Evolutionary conservation across 257 asterid species (phyloP), one percentile per base, ranked within the genome.

Genomic region (Jaltomata sinuosa): DNA sequence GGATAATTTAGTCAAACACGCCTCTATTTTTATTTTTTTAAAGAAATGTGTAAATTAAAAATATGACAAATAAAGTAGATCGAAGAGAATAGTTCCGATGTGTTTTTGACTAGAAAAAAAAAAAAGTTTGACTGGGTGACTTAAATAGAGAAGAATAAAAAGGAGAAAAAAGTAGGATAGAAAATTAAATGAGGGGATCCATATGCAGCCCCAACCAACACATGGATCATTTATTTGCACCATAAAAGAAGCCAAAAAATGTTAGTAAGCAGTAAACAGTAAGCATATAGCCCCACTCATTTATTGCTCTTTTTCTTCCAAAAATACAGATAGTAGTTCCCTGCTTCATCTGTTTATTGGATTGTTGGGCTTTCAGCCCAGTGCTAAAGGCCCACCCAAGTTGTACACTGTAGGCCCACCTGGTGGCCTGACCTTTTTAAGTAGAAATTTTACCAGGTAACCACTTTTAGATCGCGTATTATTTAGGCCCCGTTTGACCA

Each of bases 91-190:
- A n/a, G n/a, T n/a, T n/a, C n/a, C n/a, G n/a, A n/a, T n/a, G n/a
- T n/a, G n/a, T n/a, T n/a, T n/a, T n/a, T n/a, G n/a, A n/a, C n/a
- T n/a, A n/a, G n/a, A n/a, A n/a, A n/a, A n/a, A n/a, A n/a, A n/a
- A n/a, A 49, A 96, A 95, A 79, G 29, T 19, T 68, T 68, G 29
- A 68, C 31, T 36, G 0, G 6, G 11, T 68, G n/a, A 68, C 29
- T 68, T 34, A 36, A 71, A 21, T n/a, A n/a, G 11, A 71, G 54
- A 71, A 47, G 61, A 47, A 65, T 59, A 59, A 27, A 34, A 29
- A 29, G 2, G 74, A 32, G 11, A 49, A 77, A n/a, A 77, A 77
- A 49, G 42, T 18, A 27, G 45, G 81, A 77, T 4, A 25, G 61
- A 16, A 27, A 77, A 77, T 47, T 77, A 77, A 77, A 77, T 49